Evolutionary conservation across 2,329 filamentous ascomycete genomes (phyloP), one percentile per base, ranked within the genome.

Genomic region (Sporothrix pallida): DNA sequence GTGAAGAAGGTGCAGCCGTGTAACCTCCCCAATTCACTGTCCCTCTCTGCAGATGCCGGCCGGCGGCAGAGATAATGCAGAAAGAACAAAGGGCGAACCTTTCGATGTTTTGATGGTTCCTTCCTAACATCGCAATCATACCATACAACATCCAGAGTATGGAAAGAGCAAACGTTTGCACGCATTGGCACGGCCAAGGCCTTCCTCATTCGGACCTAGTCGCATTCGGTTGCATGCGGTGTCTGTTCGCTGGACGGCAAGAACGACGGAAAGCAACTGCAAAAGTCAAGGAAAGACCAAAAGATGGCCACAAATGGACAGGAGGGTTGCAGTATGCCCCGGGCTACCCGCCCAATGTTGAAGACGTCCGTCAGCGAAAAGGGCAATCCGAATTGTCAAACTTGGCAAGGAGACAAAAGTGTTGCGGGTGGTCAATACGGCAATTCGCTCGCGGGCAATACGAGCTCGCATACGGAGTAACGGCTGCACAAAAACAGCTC

Each of bases 171-270:
- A 26, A 67, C 17, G 6, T 31, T 42, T 31, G 31, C 31, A 37
- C 20, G 48, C 52, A n/a, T 67, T 67, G 44, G 44, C 50, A 50
- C 17, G 48, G 44, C 37, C 23, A 26, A 48, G 15, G 65, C 65
- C 23, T 69, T 69, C 65, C 65, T 69, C 2, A 37, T 69, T 69
- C 8, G 46, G 65, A 37, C 48, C 46, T 31, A 42, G 65, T 50
- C 23, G 65, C 9, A 50, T 20, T 69, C 15, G 65, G 23, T n/a
- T 69, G 65, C 46, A 69, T 52, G 65, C 37, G 46, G 13, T 31
- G 23, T 69, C 13, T 31, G 17, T n/a, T 31, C 20, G 63, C 17
- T 23, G 10, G 20, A 67, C 7, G 20, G 62, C 62, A 67, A 67
- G 62, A 67, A 48, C 60, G 31, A 42, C n/a, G n/a, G 17, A 54